Base-by-base conservation (phyloP, 2,329 filamentous ascomycete species). In the Hymenoscyphus repandus region DNA sequence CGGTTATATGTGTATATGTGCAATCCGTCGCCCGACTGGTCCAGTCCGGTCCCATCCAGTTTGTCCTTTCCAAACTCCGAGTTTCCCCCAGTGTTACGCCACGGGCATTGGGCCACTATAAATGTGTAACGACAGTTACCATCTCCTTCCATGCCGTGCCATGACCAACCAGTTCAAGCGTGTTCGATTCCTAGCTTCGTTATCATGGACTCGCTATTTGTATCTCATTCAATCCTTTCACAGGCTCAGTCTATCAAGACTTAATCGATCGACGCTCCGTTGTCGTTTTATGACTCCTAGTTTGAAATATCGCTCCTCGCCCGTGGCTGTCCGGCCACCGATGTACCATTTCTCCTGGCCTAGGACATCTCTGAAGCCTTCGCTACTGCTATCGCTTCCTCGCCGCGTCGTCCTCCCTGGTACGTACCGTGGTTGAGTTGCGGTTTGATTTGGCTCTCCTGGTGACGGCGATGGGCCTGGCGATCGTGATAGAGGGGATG, bases 301-400 rank as follows among this genome's bases (percentile, higher is more conserved):
- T 71, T 89, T 89, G 68, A 90, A 91, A 70, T 89, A 90, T 62
- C 80, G 80, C 66, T 91, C 87, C 63, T 91, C 87, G n/a, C 87
- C 87, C 1, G 72, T 77, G 1, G 86, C 85, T 27, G 86, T 90
- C 63, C 85, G 73, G 6, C 87, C 87, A 18, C 87, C 87, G 49
- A 91, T 87, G 63, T 90, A 91, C 85, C 86, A 89, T 70, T 88
- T 90, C 58, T 91, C 87, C 1, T 80, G 78, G 2, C 84, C 85
- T 44, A 82, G 68, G 33, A 83, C 83, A 54, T 90, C 86, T 47
- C 85, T 74, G 66, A 90, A 90, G 1, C 86, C 87, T 62, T 90
- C 87, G 47, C 78, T 83, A 56, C 80, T 86, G 68, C 83, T 88
- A 59, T 90, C 86, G 59, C 85, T 89, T 22, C 86, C 87, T 50